These are phyloP conservation scores for Zymoseptoria passerinii DNA, from an alignment of 2,329 filamentous ascomycete species.

Conservation along the genomic window DNA sequence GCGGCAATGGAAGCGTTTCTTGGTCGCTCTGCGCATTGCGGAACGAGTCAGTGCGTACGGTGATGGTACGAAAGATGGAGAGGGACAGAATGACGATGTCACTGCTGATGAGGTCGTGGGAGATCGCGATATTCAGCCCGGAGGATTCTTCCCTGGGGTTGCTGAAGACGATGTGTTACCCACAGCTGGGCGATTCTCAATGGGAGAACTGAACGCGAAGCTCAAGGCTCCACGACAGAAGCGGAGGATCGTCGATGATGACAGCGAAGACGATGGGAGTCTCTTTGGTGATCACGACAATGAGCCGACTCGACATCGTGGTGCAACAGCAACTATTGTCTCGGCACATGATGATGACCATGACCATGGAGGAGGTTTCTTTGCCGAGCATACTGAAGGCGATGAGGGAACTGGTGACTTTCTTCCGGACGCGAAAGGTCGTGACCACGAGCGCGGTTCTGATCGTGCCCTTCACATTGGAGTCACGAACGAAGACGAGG, in stretches of 20 bases:
- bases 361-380: neutral
- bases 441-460: constrained; percentile 7
- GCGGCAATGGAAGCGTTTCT: constrained; percentile 51
- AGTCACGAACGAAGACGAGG: constrained; percentile 5
- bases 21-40: constrained; percentile 58
- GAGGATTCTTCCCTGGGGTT: constrained; percentile 12
- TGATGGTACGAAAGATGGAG: constrained; percentile 7
- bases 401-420: constrained; percentile 11
- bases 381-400: constrained; percentile 14
- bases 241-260: constrained; percentile 7
- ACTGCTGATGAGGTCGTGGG: neutral
- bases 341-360: constrained; percentile 11
- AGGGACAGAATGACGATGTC: constrained; percentile 1
- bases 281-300: constrained; percentile 23
- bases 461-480: neutral
- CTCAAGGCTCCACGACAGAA: constrained; percentile 1
- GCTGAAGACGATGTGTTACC: constrained; percentile 11
- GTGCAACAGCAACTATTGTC: neutral
- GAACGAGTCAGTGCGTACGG: constrained; percentile 59
- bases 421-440: constrained; percentile 7
- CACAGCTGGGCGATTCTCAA: constrained; percentile 18
- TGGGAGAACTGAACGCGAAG: constrained; percentile 12
- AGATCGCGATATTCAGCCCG: constrained; percentile 5
- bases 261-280: constrained; percentile 13
- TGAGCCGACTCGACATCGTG: constrained; percentile 17